Evolutionary conservation across 2,329 filamentous ascomycete species (phyloP), one percentile per base, ranked within the genome.

Genomic region (Trichoderma breve): DNA sequence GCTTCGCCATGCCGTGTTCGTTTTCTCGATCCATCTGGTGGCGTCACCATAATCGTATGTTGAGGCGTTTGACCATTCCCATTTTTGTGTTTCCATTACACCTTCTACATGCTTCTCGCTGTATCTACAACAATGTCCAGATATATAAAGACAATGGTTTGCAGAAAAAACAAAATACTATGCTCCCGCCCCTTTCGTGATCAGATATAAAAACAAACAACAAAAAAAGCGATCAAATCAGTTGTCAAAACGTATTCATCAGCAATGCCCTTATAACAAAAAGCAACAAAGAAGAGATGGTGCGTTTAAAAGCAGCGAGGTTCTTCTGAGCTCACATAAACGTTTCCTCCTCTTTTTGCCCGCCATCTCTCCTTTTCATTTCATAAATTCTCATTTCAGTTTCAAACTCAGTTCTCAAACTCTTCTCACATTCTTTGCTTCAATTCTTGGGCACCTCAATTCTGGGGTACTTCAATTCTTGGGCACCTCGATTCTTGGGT

Each of bases 401-500:
- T 34, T 6, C 39, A 43, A 43, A 43, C 21, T 36, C 47, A 14
- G 12, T 21, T 53, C 47, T 53, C 47, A 24, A 14, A 24, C 12
- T 34, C 28, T 32, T 32, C 57, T 60, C 57, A 69, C n/a, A 36
- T 58, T 43, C 15, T 4, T 55, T 67, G 34, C 14, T 30, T 64
- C 32, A 66, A n/a, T 43, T 43, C 28, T 30, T 47, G 6, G 86
- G 86, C 43, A 88, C 77, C 77, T 88, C 82, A 36, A 36, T 36
- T 34, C 32, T 34, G 32, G 32, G 32, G 32, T 2, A 34, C 32
- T 34, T 34, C 32, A 34, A 34, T 34, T 34, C 32, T 34, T 34
- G 32, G 32, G 32, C 32, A 34, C 32, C 32, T 34, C 32, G 32
- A 34, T 34, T 36, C 34, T 36, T 36, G 34, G 34, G 34, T 7